Evolutionary conservation across 2,329 filamentous ascomycete species (phyloP).

Genomic region (Tolypocladium inflatum): DNA sequence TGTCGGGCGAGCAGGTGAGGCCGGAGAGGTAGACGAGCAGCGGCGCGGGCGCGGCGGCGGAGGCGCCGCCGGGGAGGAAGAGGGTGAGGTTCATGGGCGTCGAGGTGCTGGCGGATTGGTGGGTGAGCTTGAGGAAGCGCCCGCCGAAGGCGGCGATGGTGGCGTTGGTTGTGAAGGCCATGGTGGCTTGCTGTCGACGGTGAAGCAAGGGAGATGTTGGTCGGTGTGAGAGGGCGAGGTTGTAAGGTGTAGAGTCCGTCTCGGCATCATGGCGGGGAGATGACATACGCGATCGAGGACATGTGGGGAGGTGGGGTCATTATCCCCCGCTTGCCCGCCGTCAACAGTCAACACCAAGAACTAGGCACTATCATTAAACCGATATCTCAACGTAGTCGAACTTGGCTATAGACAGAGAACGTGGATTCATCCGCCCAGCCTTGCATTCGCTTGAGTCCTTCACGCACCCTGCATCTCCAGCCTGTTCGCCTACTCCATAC

Average conservation of each 20-base stretch:
- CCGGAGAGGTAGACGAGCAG: constrained; percentile 91
- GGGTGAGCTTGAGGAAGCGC: constrained; percentile 87
- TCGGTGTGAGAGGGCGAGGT: not conserved
- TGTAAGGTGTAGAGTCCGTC: too few species aligned
- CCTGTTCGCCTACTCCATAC: too few species aligned
- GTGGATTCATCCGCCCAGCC: too few species aligned
- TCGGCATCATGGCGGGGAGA: not conserved
- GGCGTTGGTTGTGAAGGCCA: constrained; percentile 83
- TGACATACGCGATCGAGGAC: not conserved
- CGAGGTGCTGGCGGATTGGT: constrained; percentile 67
- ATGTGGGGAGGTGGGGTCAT: not conserved
- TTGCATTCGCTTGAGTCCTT: too few species aligned
- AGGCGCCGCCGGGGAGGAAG: constrained; percentile 71
- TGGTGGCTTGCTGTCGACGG: constrained; percentile 25
- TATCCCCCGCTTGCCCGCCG: not conserved
- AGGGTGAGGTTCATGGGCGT: constrained; percentile 92
- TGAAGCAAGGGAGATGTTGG: not conserved
- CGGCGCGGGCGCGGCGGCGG: constrained; percentile 49
- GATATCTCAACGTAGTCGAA: too few species aligned
- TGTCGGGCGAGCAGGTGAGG: constrained; percentile 88
- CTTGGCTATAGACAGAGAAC: too few species aligned
- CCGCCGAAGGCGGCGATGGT: constrained; percentile 89
- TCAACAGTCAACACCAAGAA: too few species aligned
- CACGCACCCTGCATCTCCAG: too few species aligned
- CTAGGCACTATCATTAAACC: too few species aligned